A percentile compares a stretch with the other conserved stretches of the same genome.
Conservation (phyloP, 1,139 yeast species). For the Hyphopichia wangnamkhiaoensis region DNA sequence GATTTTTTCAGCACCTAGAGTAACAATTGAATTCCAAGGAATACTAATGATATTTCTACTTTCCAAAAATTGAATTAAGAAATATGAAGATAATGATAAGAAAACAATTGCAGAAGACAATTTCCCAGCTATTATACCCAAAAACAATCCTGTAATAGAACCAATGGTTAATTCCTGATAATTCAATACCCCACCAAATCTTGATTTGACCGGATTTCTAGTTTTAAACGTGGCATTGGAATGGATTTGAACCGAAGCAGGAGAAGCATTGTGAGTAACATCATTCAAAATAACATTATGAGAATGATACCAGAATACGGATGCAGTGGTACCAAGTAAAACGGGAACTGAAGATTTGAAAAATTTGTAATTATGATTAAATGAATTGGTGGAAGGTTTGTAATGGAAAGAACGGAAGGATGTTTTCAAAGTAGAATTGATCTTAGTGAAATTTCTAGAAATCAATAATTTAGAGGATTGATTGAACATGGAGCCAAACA, state of each 20-base stretch:
- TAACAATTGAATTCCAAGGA: constrained; percentile 48
- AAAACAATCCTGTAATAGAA: constrained; percentile 61
- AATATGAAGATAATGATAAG: constrained; percentile 51
- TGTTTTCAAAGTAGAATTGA: neutral
- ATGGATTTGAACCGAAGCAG: neutral
- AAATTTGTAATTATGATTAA: neutral
- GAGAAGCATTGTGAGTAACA: constrained; percentile 5
- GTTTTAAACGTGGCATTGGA: constrained; percentile 3
- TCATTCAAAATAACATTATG: constrained; percentile 9
- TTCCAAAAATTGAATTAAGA: constrained; percentile 59
- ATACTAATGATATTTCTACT: constrained; percentile 55
- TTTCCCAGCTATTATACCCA: constrained; percentile 69
- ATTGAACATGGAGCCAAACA: neutral
- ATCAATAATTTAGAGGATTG: constrained; percentile 1
- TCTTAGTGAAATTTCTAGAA: neutral
- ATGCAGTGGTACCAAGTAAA: constrained; percentile 6
- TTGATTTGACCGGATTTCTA: constrained; percentile 8
- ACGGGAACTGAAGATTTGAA: neutral
- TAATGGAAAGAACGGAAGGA: neutral
- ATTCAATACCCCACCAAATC: constrained; percentile 45
- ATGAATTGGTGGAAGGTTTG: neutral
- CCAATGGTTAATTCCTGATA: constrained; percentile 72
- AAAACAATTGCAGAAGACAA: constrained; percentile 59
- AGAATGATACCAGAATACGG: constrained; percentile 4
- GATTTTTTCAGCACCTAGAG: constrained; percentile 46